These are phyloP conservation scores for Fusarium nematophilum DNA, from an alignment of 2,329 filamentous ascomycete genomes.

Conservation along the genomic window DNA sequence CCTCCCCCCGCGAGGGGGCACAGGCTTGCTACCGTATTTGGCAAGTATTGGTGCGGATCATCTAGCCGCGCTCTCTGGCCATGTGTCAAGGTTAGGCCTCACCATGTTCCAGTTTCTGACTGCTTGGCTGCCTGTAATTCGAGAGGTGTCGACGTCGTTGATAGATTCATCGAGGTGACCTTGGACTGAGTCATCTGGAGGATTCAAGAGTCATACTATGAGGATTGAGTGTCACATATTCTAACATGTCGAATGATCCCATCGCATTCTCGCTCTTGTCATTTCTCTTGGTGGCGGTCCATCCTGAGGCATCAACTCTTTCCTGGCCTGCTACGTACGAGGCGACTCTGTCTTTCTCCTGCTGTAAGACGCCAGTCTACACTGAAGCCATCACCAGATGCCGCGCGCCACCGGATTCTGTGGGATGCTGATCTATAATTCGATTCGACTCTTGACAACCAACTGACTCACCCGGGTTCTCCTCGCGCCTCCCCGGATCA, in stretches of 20 bases:
- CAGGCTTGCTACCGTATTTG: conserved; percentile 27
- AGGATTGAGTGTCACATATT: neutral
- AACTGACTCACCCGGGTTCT: conserved; percentile 1
- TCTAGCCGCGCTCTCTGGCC: neutral
- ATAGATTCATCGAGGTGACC: conserved; percentile 6
- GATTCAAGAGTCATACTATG: conserved; percentile 28
- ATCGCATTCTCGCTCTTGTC: neutral
- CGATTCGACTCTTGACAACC: neutral
- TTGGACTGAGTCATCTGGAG: conserved; percentile 29
- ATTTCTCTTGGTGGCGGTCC: neutral
- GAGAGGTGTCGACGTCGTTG: conserved; percentile 2
- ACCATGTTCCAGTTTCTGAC: conserved; percentile 13
- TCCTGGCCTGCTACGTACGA: conserved; percentile 14
- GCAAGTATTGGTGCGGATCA: conserved; percentile 14
- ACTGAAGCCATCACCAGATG: conserved; percentile 28
- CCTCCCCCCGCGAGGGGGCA: conserved; percentile 30
- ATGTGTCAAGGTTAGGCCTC: conserved; percentile 27
- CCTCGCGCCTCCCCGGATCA: neutral
- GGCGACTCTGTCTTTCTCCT: conserved; percentile 7
- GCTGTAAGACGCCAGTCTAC: conserved; percentile 22
- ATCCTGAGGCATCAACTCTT: conserved; percentile 43
- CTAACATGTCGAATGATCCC: neutral
- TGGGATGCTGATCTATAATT: neutral
- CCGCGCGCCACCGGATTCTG: neutral
- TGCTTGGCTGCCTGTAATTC: conserved; percentile 18